Conservation (phyloP, 1,284 basidiomycete species). For the Neonothopanus nambi region DNA sequence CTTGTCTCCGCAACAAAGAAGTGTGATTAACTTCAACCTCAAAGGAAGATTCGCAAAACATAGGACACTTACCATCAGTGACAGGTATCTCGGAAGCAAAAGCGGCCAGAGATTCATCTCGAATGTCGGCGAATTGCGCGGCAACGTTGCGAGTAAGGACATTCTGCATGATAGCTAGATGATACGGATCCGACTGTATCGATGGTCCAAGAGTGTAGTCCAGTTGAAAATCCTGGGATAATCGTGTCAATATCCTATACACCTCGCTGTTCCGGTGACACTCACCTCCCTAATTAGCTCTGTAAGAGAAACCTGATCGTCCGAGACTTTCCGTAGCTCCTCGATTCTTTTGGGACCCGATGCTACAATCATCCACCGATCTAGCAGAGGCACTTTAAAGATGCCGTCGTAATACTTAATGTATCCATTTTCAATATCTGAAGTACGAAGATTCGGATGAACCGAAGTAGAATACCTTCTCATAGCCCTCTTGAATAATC, state of each 20-base stretch:
- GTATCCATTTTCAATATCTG: background rate
- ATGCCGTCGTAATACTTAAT: slow-evolving; percentile 7
- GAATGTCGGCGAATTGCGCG: slow-evolving; percentile 25
- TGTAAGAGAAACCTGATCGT: slow-evolving; percentile 30
- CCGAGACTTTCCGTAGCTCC: slow-evolving; percentile 33
- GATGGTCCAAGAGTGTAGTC: slow-evolving; percentile 29
- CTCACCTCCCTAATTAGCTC: slow-evolving; percentile 27
- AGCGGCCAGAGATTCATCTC: slow-evolving; percentile 32
- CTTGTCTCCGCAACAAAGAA: background rate
- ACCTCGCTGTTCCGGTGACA: background rate
- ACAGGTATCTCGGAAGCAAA: slow-evolving; percentile 28
- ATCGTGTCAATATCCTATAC: background rate
- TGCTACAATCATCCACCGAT: slow-evolving; percentile 32
- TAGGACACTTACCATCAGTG: slow-evolving; percentile 1
- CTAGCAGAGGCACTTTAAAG: slow-evolving; percentile 32
- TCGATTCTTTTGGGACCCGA: slow-evolving; percentile 30
- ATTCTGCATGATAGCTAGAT: slow-evolving; percentile 22
- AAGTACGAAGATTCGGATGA: background rate
- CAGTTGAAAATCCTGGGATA: slow-evolving; percentile 22
- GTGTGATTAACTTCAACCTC: background rate
- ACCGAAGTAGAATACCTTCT: background rate
- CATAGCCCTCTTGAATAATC: slow-evolving; percentile 31
- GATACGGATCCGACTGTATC: slow-evolving; percentile 27
- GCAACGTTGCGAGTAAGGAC: slow-evolving; percentile 32
- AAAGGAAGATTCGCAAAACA: slow-evolving; percentile 1